These are phyloP conservation scores for Phlebopus sp. DNA, from an alignment of 1,284 basidiomycete species.

Conservation along the genomic window DNA sequence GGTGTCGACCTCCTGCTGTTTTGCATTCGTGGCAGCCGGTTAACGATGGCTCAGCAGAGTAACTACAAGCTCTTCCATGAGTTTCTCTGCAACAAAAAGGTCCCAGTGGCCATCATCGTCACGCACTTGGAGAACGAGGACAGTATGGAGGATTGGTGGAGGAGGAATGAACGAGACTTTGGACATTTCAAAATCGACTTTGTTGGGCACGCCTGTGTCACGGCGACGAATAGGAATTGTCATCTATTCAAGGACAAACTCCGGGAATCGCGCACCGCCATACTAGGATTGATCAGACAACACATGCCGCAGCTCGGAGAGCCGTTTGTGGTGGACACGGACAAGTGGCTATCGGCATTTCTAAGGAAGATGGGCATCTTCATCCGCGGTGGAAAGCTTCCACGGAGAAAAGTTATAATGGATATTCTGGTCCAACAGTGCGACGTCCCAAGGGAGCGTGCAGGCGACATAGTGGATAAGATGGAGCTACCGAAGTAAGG, in stretches of 20 bases:
- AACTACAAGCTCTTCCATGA: slow-evolving; percentile 36
- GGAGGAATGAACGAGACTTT: slow-evolving; percentile 14
- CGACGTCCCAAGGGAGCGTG: background rate
- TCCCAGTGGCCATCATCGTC: slow-evolving; percentile 40
- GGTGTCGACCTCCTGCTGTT: slow-evolving; percentile 40
- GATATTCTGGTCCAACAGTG: slow-evolving; percentile 3
- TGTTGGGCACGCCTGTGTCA: slow-evolving; percentile 27
- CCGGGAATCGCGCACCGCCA: background rate
- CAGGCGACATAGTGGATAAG: slow-evolving; percentile 17
- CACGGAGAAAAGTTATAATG: background rate
- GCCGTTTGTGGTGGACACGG: slow-evolving; percentile 5
- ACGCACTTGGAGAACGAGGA: slow-evolving; percentile 36
- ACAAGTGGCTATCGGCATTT: slow-evolving; percentile 4
- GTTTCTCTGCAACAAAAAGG: slow-evolving; percentile 32
- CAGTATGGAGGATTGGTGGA: slow-evolving; percentile 30
- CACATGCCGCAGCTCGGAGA: background rate
- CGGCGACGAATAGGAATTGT: slow-evolving; percentile 16
- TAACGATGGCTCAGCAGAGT: slow-evolving; percentile 24
- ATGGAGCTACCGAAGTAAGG: background rate
- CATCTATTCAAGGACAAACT: slow-evolving; percentile 5
- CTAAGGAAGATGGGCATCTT: slow-evolving; percentile 18
- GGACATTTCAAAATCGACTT: slow-evolving; percentile 7
- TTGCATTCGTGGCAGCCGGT: slow-evolving; percentile 30
- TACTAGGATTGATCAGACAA: background rate
- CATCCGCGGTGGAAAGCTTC: slow-evolving; percentile 5